Evolutionary conservation across 2,329 filamentous ascomycete species (phyloP), one percentile per base, ranked within the genome.

Genomic region (Claviceps humidiphila): DNA sequence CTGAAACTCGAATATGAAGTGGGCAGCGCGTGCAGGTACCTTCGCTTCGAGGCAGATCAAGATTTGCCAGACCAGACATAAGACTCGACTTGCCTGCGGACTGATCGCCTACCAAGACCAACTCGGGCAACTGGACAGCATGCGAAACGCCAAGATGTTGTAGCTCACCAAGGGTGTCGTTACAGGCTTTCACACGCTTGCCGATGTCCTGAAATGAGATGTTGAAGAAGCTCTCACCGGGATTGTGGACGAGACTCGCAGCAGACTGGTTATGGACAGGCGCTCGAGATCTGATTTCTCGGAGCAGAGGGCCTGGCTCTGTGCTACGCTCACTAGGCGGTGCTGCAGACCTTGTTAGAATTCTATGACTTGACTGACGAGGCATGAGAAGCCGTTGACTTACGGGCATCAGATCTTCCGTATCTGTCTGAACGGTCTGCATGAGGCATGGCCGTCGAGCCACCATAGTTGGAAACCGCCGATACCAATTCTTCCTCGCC

Each of bases 101-200:
- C 61, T 95, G 89, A 48, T 95, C 89, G 0, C 89, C 89, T 0
- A 95, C 81, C 0, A 95, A 78, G 5, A 91, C 85, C 9, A 94
- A 81, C 58, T 89, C 87, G 0, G 89, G 88, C 0, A 95, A 71
- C 0, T 80, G 78, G 0, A 88, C 78, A 4, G 81, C 77, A 17
- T 85, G 79, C 49, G 85, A 81, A 0, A 95, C 81, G 0, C 85
- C 87, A 0, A 91, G 74, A 5, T 82, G 75, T 49, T 87, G 80
- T 0, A 95, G 75, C 47, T 84, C 78, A 3, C 78, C 79, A 0
- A 89, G 75, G 0, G 79, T 78, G 47, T 85, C 74, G 2, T 88
- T 82, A 48, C 82, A 79, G 0, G 77, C 73, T 50, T 84, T 85
- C 1, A 85, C 68, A 46, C 80, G 74, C n/a, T 74, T 71, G 0